phyloP scores from a whole-genome alignment of 78 protist genomes.

The Carpediemonas membranifera region DNA sequence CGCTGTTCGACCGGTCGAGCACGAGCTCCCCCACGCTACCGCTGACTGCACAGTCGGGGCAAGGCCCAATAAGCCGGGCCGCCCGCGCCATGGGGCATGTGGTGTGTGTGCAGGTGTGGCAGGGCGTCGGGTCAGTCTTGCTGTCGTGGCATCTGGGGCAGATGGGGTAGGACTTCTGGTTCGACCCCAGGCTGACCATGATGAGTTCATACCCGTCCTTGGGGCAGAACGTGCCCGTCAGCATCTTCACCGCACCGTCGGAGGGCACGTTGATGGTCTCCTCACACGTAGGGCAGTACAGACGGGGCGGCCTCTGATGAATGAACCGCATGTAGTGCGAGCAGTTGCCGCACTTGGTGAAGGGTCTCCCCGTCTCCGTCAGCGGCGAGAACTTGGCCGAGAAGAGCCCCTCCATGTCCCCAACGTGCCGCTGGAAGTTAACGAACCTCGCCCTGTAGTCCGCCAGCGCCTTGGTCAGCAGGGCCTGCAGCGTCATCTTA shows the following conservation, averaged over 20 bases:
- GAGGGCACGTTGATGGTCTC: conserved; percentile 21
- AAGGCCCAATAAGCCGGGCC: too few relatives aligned
- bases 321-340: conserved; percentile 16
- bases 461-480: neutral
- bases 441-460: conserved; percentile 9
- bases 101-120: too few relatives aligned
- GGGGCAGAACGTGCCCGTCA: too few relatives aligned
- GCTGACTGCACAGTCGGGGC: too few relatives aligned
- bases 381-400: conserved; percentile 3
- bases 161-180: neutral
- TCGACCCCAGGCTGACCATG: neutral
- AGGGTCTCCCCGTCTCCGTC: neutral
- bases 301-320: conserved; percentile 18
- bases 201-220: conserved; percentile 36
- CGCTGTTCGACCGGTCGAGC: too few relatives aligned
- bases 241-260: conserved; percentile 15
- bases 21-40: too few relatives aligned
- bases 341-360: conserved; percentile 17
- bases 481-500: neutral
- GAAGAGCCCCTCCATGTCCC: conserved; percentile 17
- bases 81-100: too few relatives aligned
- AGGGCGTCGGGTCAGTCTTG: too few relatives aligned
- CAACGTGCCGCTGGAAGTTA: neutral
- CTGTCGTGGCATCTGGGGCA: conserved; percentile 6
- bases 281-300: conserved; percentile 33